Evolutionary conservation across 192 early-diverging fungal species (phyloP), one percentile per base, ranked within the genome.

Genomic region (Coemansia sp.): DNA sequence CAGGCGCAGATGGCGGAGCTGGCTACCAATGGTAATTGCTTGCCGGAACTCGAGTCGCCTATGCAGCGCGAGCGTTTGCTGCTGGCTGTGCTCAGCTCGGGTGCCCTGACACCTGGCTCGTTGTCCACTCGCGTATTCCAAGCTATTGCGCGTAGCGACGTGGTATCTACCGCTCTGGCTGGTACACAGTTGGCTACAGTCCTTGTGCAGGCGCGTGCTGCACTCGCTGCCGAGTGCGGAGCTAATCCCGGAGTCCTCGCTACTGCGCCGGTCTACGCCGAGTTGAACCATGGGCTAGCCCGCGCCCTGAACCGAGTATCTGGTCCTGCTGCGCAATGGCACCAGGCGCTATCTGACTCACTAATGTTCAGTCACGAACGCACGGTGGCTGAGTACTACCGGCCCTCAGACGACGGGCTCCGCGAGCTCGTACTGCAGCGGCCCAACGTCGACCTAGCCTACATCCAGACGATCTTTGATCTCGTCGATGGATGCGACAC

Each of bases 281-380:
- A 52, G 74, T 66, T 84, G 15, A 79, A 79, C 68, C 41, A 38
- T 12, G 52, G 70, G 34, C 42, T 79, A 12, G 10, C 55, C 40
- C 71, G 65, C n/a, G 70, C 67, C 5, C 65, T 84, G 13, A n/a
- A 43, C 40, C 63, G 65, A 18, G 24, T 62, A 18, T 12, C 57
- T 11, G 31, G 54, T 6, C 69, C 43, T 2, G 72, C 61, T 7
- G 66, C 67, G 6, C 62, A 24, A 15, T 84, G 81, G 81, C 81
- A 84, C 66, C n/a, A 24, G 9, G 68, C 71, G 10, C 55, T 84
- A 29, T 38, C 41, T 5, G 71, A 59, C 2, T 55, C 81, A 1
- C 64, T 78, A 8, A 24, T 71, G 64, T 79, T 84, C 65, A 47
- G 65, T 65, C 65, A 69, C 59, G 81, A 84, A 49, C 81, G 81